phyloP scores from a whole-genome alignment of 2,329 filamentous ascomycete species.

The Colletotrichum viniferum region DNA sequence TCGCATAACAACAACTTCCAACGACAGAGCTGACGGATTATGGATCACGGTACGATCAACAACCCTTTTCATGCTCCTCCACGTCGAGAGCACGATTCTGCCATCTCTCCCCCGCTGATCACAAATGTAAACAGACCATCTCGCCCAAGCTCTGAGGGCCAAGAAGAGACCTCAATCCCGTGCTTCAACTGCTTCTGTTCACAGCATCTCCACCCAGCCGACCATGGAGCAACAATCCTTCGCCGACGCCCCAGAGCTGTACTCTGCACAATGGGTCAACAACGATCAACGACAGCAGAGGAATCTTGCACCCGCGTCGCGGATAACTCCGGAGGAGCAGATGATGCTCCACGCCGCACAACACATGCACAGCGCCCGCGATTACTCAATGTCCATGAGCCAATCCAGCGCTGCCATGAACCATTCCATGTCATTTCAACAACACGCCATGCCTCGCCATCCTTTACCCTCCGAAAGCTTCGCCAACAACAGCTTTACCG shows the following conservation, averaged over 20 bases:
- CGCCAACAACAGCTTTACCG: slow-evolving; percentile 58
- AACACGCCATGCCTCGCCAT: slow-evolving; percentile 48
- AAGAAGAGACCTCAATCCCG: slow-evolving; percentile 58
- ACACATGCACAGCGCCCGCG: slow-evolving; percentile 57
- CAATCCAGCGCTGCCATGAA: slow-evolving; percentile 30
- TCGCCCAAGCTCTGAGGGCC: slow-evolving; percentile 40
- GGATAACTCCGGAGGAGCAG: slow-evolving; percentile 63
- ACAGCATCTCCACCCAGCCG: slow-evolving; percentile 57
- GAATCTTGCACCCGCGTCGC: slow-evolving; percentile 45
- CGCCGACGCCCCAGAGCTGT: slow-evolving; percentile 47
- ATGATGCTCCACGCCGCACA: slow-evolving; percentile 59
- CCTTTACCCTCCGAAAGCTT: slow-evolving; percentile 61
- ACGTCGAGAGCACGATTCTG: neutral
- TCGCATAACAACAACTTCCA: slow-evolving; percentile 18
- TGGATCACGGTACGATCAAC: slow-evolving; percentile 20
- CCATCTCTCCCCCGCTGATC: slow-evolving; percentile 29
- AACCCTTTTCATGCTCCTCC: neutral
- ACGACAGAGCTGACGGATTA: neutral
- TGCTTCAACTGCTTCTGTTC: slow-evolving; percentile 61
- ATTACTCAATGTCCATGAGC: slow-evolving; percentile 49
- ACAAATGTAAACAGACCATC: slow-evolving; percentile 29
- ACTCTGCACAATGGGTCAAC: slow-evolving; percentile 54
- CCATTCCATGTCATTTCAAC: slow-evolving; percentile 32
- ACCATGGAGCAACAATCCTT: slow-evolving; percentile 54
- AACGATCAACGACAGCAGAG: slow-evolving; percentile 48